Evolutionary conservation across 305 asterid genomes (phyloP), one percentile per base, ranked within the genome.

Genomic region (Salvia sclarea): DNA sequence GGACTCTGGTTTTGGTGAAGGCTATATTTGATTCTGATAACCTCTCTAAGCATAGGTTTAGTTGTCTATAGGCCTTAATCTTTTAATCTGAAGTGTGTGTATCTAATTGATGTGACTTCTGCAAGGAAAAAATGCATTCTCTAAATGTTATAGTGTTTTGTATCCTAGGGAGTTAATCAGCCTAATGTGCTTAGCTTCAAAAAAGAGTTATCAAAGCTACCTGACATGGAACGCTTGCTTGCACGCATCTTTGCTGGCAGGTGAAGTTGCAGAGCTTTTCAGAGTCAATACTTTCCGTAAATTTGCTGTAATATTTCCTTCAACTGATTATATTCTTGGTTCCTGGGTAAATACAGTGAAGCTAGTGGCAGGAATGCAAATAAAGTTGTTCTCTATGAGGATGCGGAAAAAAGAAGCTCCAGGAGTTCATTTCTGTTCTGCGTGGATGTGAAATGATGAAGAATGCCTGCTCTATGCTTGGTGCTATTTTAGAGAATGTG

Each of bases 191-290:
- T 89, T 73, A 86, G 80, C 81, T 94, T 94, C 69, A 83, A 97
- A 78, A 94, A 87, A 77, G 96, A 94, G 81, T 54, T 94, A 70
- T 84, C 89, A 69, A 82, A 79, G 82, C 90, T 94, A 64, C 98
- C 97, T 0, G 99, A 94, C 76, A 87, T 94, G 97, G 99, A 94
- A 69, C 89, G 98, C 66, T 78, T 88, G 83, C 92, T 94, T 75
- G 93, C 99, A 30, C 96, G 91, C 70, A 78, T 89, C 70, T 94
- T 91, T 75, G 80, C 96, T 71, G 78, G 84, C 89, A 87, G 99
- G 99, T 91, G 74, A 77, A 74, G 71, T 64, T 79, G 17, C 66
- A 68, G 35, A 47, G 69, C 58, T 25, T 63, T 75, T 20, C 37
- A 28, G n/a, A 63, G 41, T 70, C 40, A 38, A 66, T 35, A 52